Evolutionary conservation across 1,139 yeast genomes (phyloP).

Genomic region (Yamadazyma membranifaciens): DNA sequence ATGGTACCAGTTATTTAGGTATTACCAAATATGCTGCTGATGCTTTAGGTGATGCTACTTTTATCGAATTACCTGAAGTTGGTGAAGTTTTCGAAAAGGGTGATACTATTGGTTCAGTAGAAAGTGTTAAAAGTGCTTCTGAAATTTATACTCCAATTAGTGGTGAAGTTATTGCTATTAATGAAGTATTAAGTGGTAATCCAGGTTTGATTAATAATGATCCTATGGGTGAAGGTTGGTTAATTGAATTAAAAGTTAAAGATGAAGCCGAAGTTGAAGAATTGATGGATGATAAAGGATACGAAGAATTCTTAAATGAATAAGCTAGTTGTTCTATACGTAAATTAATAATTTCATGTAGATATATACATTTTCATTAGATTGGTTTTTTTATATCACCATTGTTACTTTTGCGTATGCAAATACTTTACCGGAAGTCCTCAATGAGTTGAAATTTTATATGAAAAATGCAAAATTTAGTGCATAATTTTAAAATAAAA

Average conservation of each 20-base stretch:
- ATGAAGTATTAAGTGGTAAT: constrained; percentile 58
- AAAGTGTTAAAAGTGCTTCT: constrained; percentile 90
- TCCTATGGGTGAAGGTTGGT: constrained; percentile 95
- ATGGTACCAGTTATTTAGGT: constrained; percentile 83
- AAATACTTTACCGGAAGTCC: no score
- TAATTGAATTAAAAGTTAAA: constrained; percentile 67
- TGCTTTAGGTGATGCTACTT: constrained; percentile 97
- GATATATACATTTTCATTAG: not conserved
- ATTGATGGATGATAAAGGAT: constrained; percentile 52
- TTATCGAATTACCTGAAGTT: constrained; percentile 82
- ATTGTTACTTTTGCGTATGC: no score
- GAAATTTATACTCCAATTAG: constrained; percentile 88
- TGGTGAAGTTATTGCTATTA: constrained; percentile 75
- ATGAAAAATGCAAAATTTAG: no score
- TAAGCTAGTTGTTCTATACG: not conserved
- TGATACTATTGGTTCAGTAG: constrained; percentile 89
- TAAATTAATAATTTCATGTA: not conserved
- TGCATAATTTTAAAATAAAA: no score
- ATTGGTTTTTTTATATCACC: no score
- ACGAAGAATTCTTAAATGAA: constrained; percentile 61
- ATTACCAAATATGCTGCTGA: constrained; percentile 95
- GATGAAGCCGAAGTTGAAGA: constrained; percentile 32
- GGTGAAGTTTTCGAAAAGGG: constrained; percentile 68
- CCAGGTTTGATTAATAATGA: constrained; percentile 84
- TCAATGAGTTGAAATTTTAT: no score